These are phyloP conservation scores for Myrica gale DNA, from an alignment of 306 rosid species.

Conservation along the genomic window DNA sequence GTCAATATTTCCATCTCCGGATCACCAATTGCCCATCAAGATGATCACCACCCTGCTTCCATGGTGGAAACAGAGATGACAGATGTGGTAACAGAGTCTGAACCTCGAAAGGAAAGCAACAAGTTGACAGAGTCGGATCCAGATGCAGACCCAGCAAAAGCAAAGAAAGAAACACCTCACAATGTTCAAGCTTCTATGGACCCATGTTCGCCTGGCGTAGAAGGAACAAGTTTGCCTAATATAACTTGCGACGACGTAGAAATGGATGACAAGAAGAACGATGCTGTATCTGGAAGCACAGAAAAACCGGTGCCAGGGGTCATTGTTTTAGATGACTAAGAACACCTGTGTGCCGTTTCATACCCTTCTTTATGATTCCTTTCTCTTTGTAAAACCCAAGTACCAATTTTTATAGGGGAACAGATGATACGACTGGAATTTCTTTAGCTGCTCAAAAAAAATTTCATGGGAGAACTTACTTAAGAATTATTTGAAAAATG, in stretches of 20 bases:
- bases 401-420: not conserved
- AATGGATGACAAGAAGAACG: slow-evolving; percentile 27
- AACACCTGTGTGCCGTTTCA: not conserved
- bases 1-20: slow-evolving; percentile 15
- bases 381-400: not conserved
- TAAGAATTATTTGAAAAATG: not conserved
- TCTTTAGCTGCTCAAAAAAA: not conserved
- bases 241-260: slow-evolving; percentile 22
- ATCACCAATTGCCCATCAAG: slow-evolving; percentile 33
- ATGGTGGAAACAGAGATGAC: slow-evolving; percentile 27
- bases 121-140: slow-evolving; percentile 6
- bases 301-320: slow-evolving; percentile 37
- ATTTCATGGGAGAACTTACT: not conserved
- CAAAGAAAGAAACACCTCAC: slow-evolving; percentile 23
- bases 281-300: slow-evolving; percentile 29
- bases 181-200: slow-evolving; percentile 13
- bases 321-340: slow-evolving; percentile 50
- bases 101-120: slow-evolving; percentile 37
- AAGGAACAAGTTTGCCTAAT: slow-evolving; percentile 5
- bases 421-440: not conserved
- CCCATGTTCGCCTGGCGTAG: not conserved
- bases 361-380: not conserved
- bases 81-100: slow-evolving; percentile 33
- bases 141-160: slow-evolving; percentile 18
- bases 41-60: slow-evolving; percentile 32